Evolutionary conservation across 2,329 filamentous ascomycete species (phyloP), one percentile per base, ranked within the genome.

Genomic region (Fusarium papillatum): DNA sequence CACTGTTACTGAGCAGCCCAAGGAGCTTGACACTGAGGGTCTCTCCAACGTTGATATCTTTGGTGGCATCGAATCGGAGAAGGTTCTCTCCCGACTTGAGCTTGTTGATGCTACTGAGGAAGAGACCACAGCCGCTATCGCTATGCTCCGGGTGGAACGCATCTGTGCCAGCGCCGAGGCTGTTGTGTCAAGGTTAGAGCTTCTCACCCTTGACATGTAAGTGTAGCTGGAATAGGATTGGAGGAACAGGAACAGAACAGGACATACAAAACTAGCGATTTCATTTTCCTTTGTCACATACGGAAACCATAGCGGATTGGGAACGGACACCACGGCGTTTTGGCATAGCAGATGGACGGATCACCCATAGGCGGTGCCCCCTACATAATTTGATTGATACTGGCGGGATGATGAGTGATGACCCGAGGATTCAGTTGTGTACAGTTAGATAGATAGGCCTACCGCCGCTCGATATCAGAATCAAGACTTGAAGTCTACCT

Each of bases 1-100:
- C 57, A 70, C 77, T 26, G 50, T 80, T 7, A 34, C 79, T 4
- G 69, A 81, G n/a, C 76, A 81, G 31, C 77, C 82, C 19, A 62
- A 82, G 53, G 85, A 88, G 70, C 70, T 88, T 31, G 84, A 89
- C 68, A 83, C 85, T 22, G 87, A 87, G 16, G 82, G 79, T 41
- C 81, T 88, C 64, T 79, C 82, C 50, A 71, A 83, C 73, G 69
- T 84, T 71, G 81, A 87, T 74, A 83, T 89, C 74, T 88, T 90
- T 57, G 88, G 88, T 59, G 89, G 89, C 43, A 85, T 94, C 70
- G 86, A 89, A 71, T 81, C 89, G 2, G 92, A 94, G 78, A 96
- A 96, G 87, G 84, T 88, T 4, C 85, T 91, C 60, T 85, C 90
- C 17, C 88, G 90, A 61, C 91, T 90, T 78, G 90, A 94, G 76